Conservation (phyloP, 2,329 filamentous ascomycete genomes). For the Atkinsonella hypoxylon region DNA sequence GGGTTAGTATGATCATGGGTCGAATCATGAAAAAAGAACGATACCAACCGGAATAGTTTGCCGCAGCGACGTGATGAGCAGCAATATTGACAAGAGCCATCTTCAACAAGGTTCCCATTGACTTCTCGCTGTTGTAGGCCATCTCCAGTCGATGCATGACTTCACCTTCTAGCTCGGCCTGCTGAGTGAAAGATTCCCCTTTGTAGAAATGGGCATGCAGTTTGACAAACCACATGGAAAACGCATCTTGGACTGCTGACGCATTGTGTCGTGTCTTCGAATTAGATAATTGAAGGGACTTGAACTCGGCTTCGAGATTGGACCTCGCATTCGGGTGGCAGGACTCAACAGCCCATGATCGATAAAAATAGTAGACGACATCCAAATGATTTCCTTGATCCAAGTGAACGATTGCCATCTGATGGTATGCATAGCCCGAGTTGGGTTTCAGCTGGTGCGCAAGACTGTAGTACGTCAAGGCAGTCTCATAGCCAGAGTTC, state of each 20-base stretch:
- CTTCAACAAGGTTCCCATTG: conserved; percentile 58
- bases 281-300: conserved; percentile 31
- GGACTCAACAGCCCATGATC: conserved; percentile 60
- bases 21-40: background rate
- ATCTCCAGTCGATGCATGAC: conserved; percentile 67
- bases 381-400: conserved; percentile 70
- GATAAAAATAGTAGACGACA: conserved; percentile 81
- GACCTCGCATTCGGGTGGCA: conserved; percentile 62
- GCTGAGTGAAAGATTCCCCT: conserved; percentile 60
- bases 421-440: conserved; percentile 77
- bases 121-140: conserved; percentile 55
- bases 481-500: conserved; percentile 64
- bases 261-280: conserved; percentile 20
- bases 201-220: conserved; percentile 78
- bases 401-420: conserved; percentile 76
- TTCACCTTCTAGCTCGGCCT: conserved; percentile 74
- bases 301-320: conserved; percentile 74
- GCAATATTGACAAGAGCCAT: conserved; percentile 79
- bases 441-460: conserved; percentile 67
- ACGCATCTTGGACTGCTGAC: conserved; percentile 47
- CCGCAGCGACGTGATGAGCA: conserved; percentile 58
- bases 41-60: conserved; percentile 22
- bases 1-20: background rate
- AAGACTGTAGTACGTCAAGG: conserved; percentile 73
- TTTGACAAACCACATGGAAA: conserved; percentile 72